Percentiles rank a stretch among this genome's conserved stretches.
Conservation (phyloP, 2,329 filamentous ascomycete species). For the Xylaria sp. region DNA sequence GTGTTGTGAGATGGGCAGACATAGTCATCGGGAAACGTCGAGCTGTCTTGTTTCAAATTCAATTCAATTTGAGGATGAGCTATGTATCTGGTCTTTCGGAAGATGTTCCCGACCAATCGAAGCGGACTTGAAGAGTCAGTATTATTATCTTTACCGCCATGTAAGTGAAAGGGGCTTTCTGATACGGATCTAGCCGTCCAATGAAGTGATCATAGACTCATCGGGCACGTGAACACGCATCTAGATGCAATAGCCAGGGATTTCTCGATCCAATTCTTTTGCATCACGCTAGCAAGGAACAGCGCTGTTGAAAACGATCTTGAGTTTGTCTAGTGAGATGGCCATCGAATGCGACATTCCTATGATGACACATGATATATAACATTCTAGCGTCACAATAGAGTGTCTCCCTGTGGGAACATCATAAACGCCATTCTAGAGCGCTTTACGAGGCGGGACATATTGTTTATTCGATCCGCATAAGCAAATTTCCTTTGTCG, state of each 20-base stretch:
- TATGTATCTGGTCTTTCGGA: not conserved
- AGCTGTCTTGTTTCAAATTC: not conserved
- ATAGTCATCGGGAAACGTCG: not conserved
- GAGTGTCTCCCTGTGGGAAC: not conserved
- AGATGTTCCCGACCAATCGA: constrained; percentile 2
- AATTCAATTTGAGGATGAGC: not conserved
- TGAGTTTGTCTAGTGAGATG: not conserved
- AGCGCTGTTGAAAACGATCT: not conserved
- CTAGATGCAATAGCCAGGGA: not conserved
- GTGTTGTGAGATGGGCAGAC: not conserved
- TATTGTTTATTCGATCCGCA: not conserved
- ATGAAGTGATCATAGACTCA: constrained; percentile 14
- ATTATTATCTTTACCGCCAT: not conserved
- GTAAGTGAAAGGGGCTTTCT: not conserved
- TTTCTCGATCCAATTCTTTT: not conserved
- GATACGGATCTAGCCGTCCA: constrained; percentile 14
- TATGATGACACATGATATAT: constrained; percentile 20
- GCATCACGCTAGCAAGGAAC: constrained; percentile 3
- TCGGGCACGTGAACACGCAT: not conserved
- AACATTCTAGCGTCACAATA: not conserved
- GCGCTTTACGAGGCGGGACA: not conserved
- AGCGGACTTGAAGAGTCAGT: not conserved
- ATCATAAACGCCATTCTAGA: not conserved
- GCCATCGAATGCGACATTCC: constrained; percentile 12
- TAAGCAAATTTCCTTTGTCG: not conserved